Evolutionary conservation across 495 filamentous ascomycete species (phyloP), one percentile per base, ranked within the genome.

Genomic region (Penicillium coprophilum): DNA sequence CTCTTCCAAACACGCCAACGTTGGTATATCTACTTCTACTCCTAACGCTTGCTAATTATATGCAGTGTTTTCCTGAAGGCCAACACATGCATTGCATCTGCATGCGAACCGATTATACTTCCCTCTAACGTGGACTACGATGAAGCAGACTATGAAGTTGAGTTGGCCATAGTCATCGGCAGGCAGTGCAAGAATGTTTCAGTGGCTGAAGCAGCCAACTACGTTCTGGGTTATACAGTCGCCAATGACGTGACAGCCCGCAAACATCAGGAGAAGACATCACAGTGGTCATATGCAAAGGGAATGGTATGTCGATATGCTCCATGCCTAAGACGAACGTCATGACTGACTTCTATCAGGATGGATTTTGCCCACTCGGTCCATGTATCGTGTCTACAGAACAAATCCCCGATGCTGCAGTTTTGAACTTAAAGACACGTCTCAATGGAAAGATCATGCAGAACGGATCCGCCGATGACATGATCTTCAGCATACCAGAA

Each of bases 201-300:
- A 9, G 84, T 87, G 57, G 60, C 73, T 0, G 64, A 81, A 24
- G 88, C 87, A 2, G 69, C 88, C 23, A 71, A 83, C 47, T 82
- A 89, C 59, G 84, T 90, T 13, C 65, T 88, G 4, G 88, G 87
- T 2, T 91, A 89, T 59, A 73, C 83, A 6, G 76, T 85, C 53
- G 87, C 87, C 50, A 86, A 91, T 63, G 87, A 90, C 61, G 72
- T 91, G 20, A 86, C 82, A 10, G 86, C 89, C 67, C 80, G 87
- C 41, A 84, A 86, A 56, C 87, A 85, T 80, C 87, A 91, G 64
- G 78, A 79, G 8, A 86, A 84, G 19, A 83, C 86, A 9, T 81
- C 85, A 3, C 88, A 90, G 67, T 90, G 87, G 87, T 77, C 75
- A 1, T 64, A 88, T 0, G 86, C 86, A 4, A 91, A 91, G 67